These are phyloP conservation scores for Dendrobium huoshanense DNA, from an alignment of 106 monocot genomes.

Conservation along the genomic window DNA sequence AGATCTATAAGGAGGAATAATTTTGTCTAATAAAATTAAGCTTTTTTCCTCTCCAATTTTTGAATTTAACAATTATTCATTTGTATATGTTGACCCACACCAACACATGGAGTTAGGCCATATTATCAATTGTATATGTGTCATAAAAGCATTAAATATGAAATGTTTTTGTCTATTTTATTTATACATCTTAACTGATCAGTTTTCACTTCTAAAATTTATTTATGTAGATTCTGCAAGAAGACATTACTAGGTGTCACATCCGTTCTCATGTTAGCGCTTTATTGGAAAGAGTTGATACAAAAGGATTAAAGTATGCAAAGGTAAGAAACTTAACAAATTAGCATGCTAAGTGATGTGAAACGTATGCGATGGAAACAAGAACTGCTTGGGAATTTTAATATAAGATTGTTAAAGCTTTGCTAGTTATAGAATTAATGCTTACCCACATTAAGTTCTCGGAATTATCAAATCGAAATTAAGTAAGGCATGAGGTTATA, in stretches of 20 bases:
- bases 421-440: too few species aligned
- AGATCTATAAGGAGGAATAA: too few species aligned
- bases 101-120: neutral
- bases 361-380: too few species aligned
- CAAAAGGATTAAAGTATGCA: conserved; percentile 33
- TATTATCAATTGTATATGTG: neutral
- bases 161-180: neutral
- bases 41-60: too few species aligned
- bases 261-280: conserved; percentile 47
- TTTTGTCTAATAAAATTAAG: too few species aligned
- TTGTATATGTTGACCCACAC: too few species aligned
- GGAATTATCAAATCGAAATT: too few species aligned
- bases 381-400: too few species aligned
- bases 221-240: conserved; percentile 54
- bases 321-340: conserved; percentile 36
- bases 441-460: too few species aligned
- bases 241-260: conserved; percentile 86
- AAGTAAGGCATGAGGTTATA: too few species aligned
- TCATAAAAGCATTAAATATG: neutral
- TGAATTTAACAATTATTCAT: too few species aligned
- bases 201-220: neutral
- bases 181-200: neutral
- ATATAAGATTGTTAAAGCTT: too few species aligned
- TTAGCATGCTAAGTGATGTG: conserved; percentile 1
- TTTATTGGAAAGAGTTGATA: conserved; percentile 39